phyloP scores from a whole-genome alignment of 169 alveolate genomes.

The Plasmodium berghei region DNA sequence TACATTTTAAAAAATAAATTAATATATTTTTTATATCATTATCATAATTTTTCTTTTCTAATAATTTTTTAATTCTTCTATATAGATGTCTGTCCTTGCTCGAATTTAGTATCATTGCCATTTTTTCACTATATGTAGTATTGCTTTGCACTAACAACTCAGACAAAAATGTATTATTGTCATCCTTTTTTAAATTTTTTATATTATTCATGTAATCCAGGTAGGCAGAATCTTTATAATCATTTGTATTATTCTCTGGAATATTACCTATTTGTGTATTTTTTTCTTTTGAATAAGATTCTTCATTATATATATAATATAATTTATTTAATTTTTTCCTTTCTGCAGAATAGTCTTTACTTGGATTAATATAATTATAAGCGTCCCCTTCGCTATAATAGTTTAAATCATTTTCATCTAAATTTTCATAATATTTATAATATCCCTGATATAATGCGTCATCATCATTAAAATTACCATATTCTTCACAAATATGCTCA shows the following conservation, averaged over 20 bases:
- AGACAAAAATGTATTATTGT: background rate
- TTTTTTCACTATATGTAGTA: background rate
- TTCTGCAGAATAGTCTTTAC: background rate
- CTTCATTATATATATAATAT: background rate
- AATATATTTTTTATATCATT: conserved; percentile 20
- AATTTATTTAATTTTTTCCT: background rate
- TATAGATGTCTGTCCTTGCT: background rate
- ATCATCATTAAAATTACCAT: background rate
- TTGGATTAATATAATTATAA: background rate
- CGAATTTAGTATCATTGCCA: background rate
- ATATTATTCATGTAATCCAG: background rate
- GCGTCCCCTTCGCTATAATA: background rate
- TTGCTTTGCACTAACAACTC: background rate
- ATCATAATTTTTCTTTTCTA: conserved; percentile 33
- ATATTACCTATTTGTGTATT: background rate
- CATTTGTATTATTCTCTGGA: background rate
- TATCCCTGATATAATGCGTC: background rate
- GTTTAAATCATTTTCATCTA: conserved; percentile 2
- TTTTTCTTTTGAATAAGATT: conserved; percentile 4
- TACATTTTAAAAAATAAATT: conserved; percentile 8
- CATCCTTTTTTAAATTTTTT: background rate
- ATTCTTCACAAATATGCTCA: background rate
- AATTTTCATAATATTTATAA: background rate
- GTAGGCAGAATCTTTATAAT: background rate
- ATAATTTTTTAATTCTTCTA: conserved; percentile 9